These are phyloP conservation scores for Pythium vanterpoolii DNA, from an alignment of 352 stramenopile genomes.

Conservation along the genomic window DNA sequence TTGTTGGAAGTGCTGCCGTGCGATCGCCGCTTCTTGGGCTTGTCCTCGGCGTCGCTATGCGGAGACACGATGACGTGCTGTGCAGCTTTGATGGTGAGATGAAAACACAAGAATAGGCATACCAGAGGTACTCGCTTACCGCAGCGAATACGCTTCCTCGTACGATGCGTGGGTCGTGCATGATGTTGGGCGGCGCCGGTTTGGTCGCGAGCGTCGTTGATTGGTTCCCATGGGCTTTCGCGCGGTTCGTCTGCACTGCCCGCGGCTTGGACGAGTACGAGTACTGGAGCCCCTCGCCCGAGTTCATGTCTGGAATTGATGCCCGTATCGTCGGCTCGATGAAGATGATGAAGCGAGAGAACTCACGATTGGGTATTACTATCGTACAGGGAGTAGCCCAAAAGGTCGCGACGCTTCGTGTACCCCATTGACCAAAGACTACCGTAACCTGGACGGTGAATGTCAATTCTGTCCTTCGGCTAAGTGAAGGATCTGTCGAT, in stretches of 20 bases:
- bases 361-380: background rate
- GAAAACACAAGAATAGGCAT: background rate
- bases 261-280: conserved; percentile 77
- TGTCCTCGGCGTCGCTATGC: conserved; percentile 15
- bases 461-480: too few species aligned
- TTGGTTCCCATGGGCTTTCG: conserved; percentile 30
- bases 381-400: background rate
- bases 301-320: conserved; percentile 25
- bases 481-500: background rate
- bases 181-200: conserved; percentile 52
- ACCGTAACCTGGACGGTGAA: too few species aligned
- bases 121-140: conserved; percentile 16
- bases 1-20: background rate
- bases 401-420: conserved; percentile 35
- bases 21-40: conserved; percentile 38
- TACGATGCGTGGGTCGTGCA: conserved; percentile 66
- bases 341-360: background rate
- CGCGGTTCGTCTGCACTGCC: conserved; percentile 56
- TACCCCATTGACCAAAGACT: background rate
- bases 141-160: conserved; percentile 62
- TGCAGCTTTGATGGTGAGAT: background rate
- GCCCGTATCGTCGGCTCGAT: background rate
- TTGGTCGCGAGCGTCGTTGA: conserved; percentile 21
- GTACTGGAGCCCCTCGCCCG: conserved; percentile 62
- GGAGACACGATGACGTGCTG: conserved; percentile 15